Evolutionary conservation across 202 grass and related monocot genomes (phyloP), one percentile per base, ranked within the genome.

Genomic region (Setaria viridis): DNA sequence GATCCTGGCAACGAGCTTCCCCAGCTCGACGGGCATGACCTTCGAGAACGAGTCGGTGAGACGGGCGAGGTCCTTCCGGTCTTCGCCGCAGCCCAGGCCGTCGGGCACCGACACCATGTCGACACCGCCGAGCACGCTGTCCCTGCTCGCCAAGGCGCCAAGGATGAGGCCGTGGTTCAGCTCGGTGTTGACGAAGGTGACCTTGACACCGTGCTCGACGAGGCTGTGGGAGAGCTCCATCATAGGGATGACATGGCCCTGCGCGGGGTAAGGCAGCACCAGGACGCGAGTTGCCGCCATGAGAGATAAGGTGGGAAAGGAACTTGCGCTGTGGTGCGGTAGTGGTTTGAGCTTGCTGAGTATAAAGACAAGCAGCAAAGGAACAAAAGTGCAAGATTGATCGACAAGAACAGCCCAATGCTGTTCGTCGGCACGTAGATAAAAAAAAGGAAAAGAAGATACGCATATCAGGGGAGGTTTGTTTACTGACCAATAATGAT

Each of bases 131-230:
- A 59, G 55, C 29, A 15, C 1, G 41, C 6, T 19, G 12, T 65
- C 74, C 13, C 15, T 16, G 14, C 62, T 21, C 3, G 54, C n/a
- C 73, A 72, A 0, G 43, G 72, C 55, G 3, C 32, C 80, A 1
- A 76, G 72, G 41, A 83, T 20, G 14, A 76, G 66, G 15, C 65
- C n/a, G 55, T 88, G 86, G 66, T 88, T 88, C 10, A 72, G 11
- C 63, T 83, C 74, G 65, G 86, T 79, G 66, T 88, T 83, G 56
- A 88, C 80, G 72, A 83, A 88, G 71, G 86, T 88, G 64, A 83
- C 43, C 73, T 70, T 82, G 80, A 88, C 47, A 17, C 80, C 86
- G 14, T 78, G 50, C 4, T 82, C 80, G 5, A 78, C 19, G 42
- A 88, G 80, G 73, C 63, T 14, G 53, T 72, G 80, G 41, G 86